These are phyloP conservation scores for Hortaea werneckii DNA, from an alignment of 2,329 filamentous ascomycete genomes.

Conservation along the genomic window DNA sequence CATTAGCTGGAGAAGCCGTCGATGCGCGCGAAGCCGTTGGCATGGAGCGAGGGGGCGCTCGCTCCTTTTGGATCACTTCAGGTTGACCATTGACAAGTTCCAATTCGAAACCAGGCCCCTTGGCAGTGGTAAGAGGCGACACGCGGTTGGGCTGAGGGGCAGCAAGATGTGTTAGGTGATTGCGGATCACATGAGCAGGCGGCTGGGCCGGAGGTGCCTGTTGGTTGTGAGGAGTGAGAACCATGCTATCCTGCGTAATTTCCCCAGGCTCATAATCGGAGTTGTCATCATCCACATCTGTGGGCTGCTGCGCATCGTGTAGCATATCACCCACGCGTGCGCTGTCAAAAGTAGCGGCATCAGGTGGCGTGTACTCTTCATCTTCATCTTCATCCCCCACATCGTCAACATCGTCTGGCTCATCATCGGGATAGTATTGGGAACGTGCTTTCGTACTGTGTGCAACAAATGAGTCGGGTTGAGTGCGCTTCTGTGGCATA, in stretches of 20 bases:
- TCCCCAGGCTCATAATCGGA: slow-evolving; percentile 29
- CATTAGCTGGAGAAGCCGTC: slow-evolving; percentile 17
- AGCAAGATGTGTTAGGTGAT: slow-evolving; percentile 51
- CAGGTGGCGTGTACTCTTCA: slow-evolving; percentile 25
- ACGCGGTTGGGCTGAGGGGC: slow-evolving; percentile 68
- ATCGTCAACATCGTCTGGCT: slow-evolving; percentile 5
- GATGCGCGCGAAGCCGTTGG: slow-evolving; percentile 15
- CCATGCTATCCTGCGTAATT: slow-evolving; percentile 18
- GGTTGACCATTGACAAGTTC: slow-evolving; percentile 38
- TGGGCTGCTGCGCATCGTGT: slow-evolving; percentile 9
- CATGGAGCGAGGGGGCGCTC: slow-evolving; percentile 10
- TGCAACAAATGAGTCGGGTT: slow-evolving; percentile 1
- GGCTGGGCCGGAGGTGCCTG: slow-evolving; percentile 19
- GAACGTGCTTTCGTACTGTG: slow-evolving; percentile 6
- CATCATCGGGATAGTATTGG: slow-evolving; percentile 5
- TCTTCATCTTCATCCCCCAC: slow-evolving; percentile 14
- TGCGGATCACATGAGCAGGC: slow-evolving; percentile 50
- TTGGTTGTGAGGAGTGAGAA: slow-evolving; percentile 8
- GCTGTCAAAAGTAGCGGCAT: slow-evolving; percentile 16
- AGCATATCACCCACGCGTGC: slow-evolving; percentile 9
- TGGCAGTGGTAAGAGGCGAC: slow-evolving; percentile 45
- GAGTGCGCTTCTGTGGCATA: slow-evolving; percentile 3
- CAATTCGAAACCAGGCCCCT: slow-evolving; percentile 32
- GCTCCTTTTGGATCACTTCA: slow-evolving; percentile 20
- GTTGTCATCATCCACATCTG: slow-evolving; percentile 21